Evolutionary conservation across 768 basidiomycete species (phyloP).

Genomic region (Tulasnella sp.): DNA sequence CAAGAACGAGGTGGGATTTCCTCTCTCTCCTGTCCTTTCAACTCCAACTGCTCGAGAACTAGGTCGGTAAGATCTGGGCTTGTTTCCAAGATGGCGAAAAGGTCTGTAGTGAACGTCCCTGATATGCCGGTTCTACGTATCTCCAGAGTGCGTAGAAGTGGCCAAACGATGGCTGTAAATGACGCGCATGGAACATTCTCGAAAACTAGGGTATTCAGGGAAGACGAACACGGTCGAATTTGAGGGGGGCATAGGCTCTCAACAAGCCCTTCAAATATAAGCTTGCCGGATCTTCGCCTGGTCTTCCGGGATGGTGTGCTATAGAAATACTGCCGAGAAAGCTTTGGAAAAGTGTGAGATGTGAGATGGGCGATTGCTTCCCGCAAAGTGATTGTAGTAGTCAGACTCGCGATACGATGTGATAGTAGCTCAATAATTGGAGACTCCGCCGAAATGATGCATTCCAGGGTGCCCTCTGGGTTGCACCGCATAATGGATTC

Average conservation of each 20-base stretch:
- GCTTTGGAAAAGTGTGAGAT: no score
- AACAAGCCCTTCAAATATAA: no score
- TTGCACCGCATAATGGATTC: neutral
- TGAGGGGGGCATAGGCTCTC: no score
- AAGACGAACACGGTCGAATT: no score
- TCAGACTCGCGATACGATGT: no score
- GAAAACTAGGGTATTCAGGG: no score
- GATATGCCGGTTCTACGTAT: neutral
- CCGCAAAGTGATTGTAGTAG: no score
- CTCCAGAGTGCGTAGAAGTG: neutral
- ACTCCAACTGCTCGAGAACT: neutral
- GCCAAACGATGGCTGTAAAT: neutral
- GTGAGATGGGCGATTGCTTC: no score
- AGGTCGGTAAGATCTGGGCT: neutral
- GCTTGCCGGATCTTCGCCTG: no score
- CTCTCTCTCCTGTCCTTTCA: neutral
- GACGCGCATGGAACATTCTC: neutral
- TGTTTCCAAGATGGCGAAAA: neutral
- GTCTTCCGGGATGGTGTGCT: no score
- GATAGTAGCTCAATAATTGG: rapidly evolving
- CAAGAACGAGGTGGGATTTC: neutral
- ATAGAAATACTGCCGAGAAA: no score
- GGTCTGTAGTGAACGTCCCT: neutral
- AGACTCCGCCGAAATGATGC: neutral
- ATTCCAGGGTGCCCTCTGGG: neutral